phyloP scores from a whole-genome alignment of 768 basidiomycete species.

The Lepiota venenata region DNA sequence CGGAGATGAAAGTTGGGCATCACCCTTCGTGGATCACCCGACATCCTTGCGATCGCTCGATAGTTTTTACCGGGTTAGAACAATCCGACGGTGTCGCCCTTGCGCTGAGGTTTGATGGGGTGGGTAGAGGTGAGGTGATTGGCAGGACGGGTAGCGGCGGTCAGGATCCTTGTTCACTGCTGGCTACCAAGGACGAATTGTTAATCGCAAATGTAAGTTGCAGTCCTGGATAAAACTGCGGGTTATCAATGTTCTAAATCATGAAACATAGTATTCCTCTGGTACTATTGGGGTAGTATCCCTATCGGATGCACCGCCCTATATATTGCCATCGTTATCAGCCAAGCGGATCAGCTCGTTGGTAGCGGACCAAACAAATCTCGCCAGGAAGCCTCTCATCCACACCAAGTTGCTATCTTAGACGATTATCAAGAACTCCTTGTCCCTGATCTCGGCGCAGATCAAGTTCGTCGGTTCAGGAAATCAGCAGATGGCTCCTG shows the following conservation, averaged over 20 bases:
- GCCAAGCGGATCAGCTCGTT: slow-evolving; percentile 38
- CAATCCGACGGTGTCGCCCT: slow-evolving; percentile 62
- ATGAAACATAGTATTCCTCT: slow-evolving; percentile 57
- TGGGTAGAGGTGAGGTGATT: slow-evolving; percentile 50
- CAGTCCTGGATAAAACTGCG: neutral
- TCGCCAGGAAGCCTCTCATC: slow-evolving; percentile 72
- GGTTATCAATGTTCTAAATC: neutral
- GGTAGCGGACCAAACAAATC: slow-evolving; percentile 61
- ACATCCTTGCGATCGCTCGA: slow-evolving; percentile 50
- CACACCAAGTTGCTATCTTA: slow-evolving; percentile 66
- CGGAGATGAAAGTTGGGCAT: slow-evolving; percentile 47
- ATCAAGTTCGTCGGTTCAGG: slow-evolving; percentile 57
- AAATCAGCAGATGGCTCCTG: slow-evolving; percentile 43
- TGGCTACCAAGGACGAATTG: slow-evolving; percentile 54
- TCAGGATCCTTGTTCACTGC: slow-evolving; percentile 59
- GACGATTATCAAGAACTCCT: slow-evolving; percentile 53
- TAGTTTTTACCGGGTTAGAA: slow-evolving; percentile 68
- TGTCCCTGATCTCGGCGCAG: slow-evolving; percentile 74
- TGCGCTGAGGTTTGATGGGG: slow-evolving; percentile 53
- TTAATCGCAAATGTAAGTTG: slow-evolving; percentile 70
- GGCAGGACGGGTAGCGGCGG: slow-evolving; percentile 52
- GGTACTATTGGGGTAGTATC: slow-evolving; percentile 59
- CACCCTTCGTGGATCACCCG: slow-evolving; percentile 77
- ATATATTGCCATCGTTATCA: slow-evolving; percentile 28
- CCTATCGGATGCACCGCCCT: slow-evolving; percentile 44